Percentiles rank a stretch among this genome's conserved stretches.
Evolutionary conservation across 768 basidiomycete species (phyloP).

Genomic region (Rhodotorula sphaerocarpa): DNA sequence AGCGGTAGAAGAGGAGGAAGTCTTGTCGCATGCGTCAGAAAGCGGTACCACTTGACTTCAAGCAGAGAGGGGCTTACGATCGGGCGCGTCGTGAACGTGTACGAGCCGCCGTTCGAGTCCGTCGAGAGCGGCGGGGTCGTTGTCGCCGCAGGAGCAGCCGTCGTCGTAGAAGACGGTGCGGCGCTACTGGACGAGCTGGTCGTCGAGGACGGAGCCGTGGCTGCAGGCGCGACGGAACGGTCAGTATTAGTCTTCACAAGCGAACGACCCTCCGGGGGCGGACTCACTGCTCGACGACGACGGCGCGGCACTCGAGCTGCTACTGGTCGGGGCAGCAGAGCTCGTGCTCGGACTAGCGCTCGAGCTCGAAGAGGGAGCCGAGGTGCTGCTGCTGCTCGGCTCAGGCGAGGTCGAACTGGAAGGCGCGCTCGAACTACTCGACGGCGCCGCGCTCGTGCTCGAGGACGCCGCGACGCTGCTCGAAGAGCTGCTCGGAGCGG

Average conservation of each 20-base stretch:
- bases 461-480: background rate
- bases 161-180: background rate
- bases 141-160: background rate
- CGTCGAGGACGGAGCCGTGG: background rate
- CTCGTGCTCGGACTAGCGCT: background rate
- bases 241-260: background rate
- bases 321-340: background rate
- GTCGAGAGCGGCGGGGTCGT: slow-evolving; percentile 2
- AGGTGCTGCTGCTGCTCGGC: slow-evolving; percentile 1
- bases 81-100: slow-evolving; percentile 17
- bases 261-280: background rate
- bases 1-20: background rate
- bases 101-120: slow-evolving; percentile 13
- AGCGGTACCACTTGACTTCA: no score
- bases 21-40: no score
- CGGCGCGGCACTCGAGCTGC: background rate
- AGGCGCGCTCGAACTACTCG: no score
- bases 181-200: background rate
- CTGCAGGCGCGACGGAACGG: background rate
- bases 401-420: background rate
- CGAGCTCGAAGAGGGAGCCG: background rate
- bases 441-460: background rate
- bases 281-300: background rate
- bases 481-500: background rate
- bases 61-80: slow-evolving; percentile 24